Base-by-base conservation (phyloP, 2,329 filamentous ascomycete genomes). In the Lecanosticta acicola region DNA sequence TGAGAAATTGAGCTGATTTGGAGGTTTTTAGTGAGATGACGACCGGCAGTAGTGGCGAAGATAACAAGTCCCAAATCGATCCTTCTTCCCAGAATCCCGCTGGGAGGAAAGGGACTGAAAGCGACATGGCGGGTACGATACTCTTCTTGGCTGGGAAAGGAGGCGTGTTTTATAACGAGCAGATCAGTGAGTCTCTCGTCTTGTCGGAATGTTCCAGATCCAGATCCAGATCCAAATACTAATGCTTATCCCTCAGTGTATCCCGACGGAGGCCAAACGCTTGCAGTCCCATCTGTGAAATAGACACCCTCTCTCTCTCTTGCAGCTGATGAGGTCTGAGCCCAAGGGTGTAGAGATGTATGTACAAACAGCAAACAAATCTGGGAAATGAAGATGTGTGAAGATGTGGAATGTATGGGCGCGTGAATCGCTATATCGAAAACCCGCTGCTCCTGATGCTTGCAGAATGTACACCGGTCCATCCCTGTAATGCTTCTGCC, bases 101-200 rank as follows among this genome's bases (percentile, higher is more conserved):
- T 20, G 71, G 65, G 11, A 59, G 68, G 21, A 57, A 62, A 37
- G 73, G 72, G 3, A 56, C 67, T 16, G 73, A 78, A 32, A 67
- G 63, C 10, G 74, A 77, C 50, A 76, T 76, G 71, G 74, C 70
- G 4, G 72, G 71, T 2, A 73, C 71, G 3, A 68, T 76, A 3
- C 57, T 78, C 39, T 71, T 77, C 51, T 59, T 78, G 33, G 74
- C 73, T 32, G 72, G 75, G 0, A 69, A 67, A 21, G 73, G 72
- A 20, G 74, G 74, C 2, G 54, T 71, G 0, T 77, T 77, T 51
- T 71, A 75, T 49, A 78, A 78, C 35, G 72, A 75, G 37, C 74
- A 78, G 58, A 70, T 76, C 24, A 29, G 24, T 29, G 24, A 29
- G 24, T 29, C 24, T 29, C n/a, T n/a, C n/a, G n/a, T n/a, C n/a